These are phyloP conservation scores for Metarhizium humberi DNA, from an alignment of 2,329 filamentous ascomycete species.

Conservation along the genomic window DNA sequence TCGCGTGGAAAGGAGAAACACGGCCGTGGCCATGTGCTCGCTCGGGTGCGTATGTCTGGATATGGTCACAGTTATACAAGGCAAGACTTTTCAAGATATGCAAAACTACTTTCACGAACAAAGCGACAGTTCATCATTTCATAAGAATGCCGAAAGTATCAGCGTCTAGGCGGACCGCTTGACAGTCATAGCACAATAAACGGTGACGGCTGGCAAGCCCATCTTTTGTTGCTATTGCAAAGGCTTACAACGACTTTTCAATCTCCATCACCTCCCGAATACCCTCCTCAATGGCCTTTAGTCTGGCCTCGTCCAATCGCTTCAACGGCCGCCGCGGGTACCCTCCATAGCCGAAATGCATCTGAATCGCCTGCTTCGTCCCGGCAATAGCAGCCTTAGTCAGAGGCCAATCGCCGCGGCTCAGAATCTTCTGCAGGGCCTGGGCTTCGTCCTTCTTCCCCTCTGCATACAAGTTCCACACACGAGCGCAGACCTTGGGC, in stretches of 20 bases:
- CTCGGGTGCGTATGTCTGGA: too few species aligned
- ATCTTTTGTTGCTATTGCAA: not conserved
- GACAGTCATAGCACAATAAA: too few species aligned
- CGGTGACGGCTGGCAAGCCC: too few species aligned
- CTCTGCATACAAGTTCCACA: conserved; percentile 67
- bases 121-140: too few species aligned
- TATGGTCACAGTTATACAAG: too few species aligned
- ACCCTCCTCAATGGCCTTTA: conserved; percentile 43
- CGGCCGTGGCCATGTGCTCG: too few species aligned
- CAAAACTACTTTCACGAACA: too few species aligned
- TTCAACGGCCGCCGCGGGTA: conserved; percentile 65
- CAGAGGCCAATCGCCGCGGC: conserved; percentile 71
- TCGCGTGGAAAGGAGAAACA: too few species aligned
- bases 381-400: conserved; percentile 77
- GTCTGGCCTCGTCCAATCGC: conserved; percentile 49
- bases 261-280: conserved; percentile 57
- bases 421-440: conserved; percentile 66
- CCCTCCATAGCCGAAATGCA: conserved; percentile 73
- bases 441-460: conserved; percentile 69
- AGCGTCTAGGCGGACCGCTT: too few species aligned
- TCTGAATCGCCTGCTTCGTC: conserved; percentile 77
- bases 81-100: too few species aligned
- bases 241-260: conserved; percentile 32
- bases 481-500: conserved; percentile 69
- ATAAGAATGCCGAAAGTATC: too few species aligned